Evolutionary conservation across 2,329 filamentous ascomycete genomes (phyloP).

Genomic region (Zasmidium angulare): DNA sequence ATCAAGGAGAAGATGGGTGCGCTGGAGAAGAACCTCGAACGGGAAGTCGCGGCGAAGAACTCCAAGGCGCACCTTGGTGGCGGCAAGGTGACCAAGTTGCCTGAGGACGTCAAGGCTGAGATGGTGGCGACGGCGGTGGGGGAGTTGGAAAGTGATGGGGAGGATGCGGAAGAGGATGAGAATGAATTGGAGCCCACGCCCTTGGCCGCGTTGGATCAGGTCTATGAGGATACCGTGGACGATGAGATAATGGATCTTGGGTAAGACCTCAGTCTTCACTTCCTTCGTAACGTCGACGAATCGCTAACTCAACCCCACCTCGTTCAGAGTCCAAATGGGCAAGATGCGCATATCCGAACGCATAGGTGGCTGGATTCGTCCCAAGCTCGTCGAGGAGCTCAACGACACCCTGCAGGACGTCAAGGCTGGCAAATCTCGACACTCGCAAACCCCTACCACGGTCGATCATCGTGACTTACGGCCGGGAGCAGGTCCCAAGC

Average conservation of each 20-base stretch:
- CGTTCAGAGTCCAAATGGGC: conserved; percentile 56
- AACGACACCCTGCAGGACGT: conserved; percentile 35
- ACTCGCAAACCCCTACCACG: conserved; percentile 12
- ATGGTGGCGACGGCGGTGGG: conserved; percentile 51
- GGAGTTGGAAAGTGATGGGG: conserved; percentile 56
- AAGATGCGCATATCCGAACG: conserved; percentile 72
- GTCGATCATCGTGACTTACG: conserved; percentile 22
- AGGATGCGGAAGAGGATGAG: conserved; percentile 53
- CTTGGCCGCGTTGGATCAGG: conserved; percentile 63
- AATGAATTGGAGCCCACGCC: conserved; percentile 62
- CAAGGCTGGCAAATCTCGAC: conserved; percentile 27
- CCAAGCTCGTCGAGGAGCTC: conserved; percentile 70
- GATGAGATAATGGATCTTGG: conserved; percentile 72
- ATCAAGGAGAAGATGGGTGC: conserved; percentile 78
- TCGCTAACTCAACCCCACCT: too few species aligned
- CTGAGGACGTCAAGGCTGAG: conserved; percentile 37
- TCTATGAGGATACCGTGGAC: conserved; percentile 65
- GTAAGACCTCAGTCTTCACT: conserved; percentile 45
- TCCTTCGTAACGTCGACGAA: too few species aligned
- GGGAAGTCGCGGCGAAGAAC: conserved; percentile 58
- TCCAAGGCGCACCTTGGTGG: conserved; percentile 27
- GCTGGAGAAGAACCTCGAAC: conserved; percentile 67
- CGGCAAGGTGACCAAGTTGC: conserved; percentile 22
- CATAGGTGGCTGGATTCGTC: conserved; percentile 70
- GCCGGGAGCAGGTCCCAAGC: conserved; percentile 15